A percentile compares a stretch with the other conserved stretches of the same genome.
These are phyloP conservation scores for Saccharomycopsis microspora DNA, from an alignment of 805 yeast species.

Conservation along the genomic window DNA sequence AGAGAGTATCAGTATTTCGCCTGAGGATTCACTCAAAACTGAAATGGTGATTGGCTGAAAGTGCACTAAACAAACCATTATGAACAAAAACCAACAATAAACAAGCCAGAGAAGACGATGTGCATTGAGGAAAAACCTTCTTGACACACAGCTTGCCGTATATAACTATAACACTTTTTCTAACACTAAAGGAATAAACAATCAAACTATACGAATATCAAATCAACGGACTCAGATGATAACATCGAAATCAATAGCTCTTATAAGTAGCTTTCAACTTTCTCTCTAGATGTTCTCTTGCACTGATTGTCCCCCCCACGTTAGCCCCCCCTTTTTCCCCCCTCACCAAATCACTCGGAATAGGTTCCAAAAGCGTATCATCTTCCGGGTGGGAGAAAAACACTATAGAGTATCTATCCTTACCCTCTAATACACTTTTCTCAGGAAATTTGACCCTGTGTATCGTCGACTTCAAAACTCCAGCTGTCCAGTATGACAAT, in stretches of 20 bases:
- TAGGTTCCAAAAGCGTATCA: conserved; percentile 50
- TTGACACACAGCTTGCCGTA: background rate
- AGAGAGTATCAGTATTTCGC: background rate
- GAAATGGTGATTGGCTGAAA: background rate
- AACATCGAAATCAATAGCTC: conserved; percentile 21
- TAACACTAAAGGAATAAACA: too few species aligned
- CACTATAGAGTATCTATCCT: conserved; percentile 67
- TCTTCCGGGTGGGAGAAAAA: conserved; percentile 70
- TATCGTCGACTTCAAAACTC: conserved; percentile 56
- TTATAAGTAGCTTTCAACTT: conserved; percentile 60
- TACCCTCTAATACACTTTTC: conserved; percentile 37
- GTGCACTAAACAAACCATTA: background rate
- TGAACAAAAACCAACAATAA: background rate
- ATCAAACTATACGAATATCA: background rate
- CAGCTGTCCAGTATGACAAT: conserved; percentile 71
- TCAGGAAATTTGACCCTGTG: conserved; percentile 61
- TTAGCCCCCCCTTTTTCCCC: conserved; percentile 33
- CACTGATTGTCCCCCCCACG: conserved; percentile 40
- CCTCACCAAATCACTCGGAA: conserved; percentile 43
- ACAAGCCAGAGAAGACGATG: background rate
- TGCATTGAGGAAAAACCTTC: background rate
- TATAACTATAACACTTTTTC: background rate
- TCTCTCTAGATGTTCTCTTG: conserved; percentile 52
- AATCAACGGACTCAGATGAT: background rate
- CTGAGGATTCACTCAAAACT: background rate